These are phyloP conservation scores for Geum urbanum DNA, from an alignment of 306 rosid species.

Conservation along the genomic window DNA sequence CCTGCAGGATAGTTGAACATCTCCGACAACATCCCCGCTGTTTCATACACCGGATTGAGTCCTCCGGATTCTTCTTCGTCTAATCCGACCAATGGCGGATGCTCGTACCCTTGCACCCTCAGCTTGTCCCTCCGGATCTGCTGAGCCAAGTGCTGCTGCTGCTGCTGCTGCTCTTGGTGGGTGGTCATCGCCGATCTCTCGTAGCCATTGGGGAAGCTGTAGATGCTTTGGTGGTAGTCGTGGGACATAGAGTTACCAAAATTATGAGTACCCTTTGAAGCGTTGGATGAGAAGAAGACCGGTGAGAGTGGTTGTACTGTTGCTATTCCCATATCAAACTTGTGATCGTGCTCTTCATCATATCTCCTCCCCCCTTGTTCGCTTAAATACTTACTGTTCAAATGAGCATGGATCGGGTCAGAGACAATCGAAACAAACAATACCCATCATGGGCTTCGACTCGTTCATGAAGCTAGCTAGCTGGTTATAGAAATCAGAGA, in stretches of 20 bases:
- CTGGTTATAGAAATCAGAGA: neutral
- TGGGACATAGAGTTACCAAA: constrained; percentile 81
- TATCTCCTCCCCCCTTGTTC: constrained; percentile 11
- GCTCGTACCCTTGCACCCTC: constrained; percentile 60
- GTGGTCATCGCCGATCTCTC: constrained; percentile 52
- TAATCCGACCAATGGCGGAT: constrained; percentile 55
- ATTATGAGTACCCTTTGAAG: constrained; percentile 17
- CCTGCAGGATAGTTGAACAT: constrained; percentile 71
- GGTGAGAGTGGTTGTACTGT: constrained; percentile 31
- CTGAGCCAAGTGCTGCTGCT: constrained; percentile 52
- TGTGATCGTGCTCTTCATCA: constrained; percentile 29
- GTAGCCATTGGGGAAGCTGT: constrained; percentile 71
- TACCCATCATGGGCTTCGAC: constrained; percentile 23
- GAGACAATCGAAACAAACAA: constrained; percentile 30
- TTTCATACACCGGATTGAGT: constrained; percentile 54
- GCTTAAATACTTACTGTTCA: constrained; percentile 16
- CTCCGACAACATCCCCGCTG: constrained; percentile 83
- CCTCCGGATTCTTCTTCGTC: constrained; percentile 54
- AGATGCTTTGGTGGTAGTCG: constrained; percentile 72
- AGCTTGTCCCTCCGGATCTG: constrained; percentile 94
- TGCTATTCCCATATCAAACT: constrained; percentile 56
- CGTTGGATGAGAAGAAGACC: constrained; percentile 22
- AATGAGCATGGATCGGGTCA: constrained; percentile 26
- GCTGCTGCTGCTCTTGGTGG: constrained; percentile 38
- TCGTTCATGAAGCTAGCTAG: constrained; percentile 13